A percentile compares a stretch with the other conserved stretches of the same genome.
phyloP scores from a whole-genome alignment of 805 yeast genomes.

The Zygosaccharomyces siamensis region DNA sequence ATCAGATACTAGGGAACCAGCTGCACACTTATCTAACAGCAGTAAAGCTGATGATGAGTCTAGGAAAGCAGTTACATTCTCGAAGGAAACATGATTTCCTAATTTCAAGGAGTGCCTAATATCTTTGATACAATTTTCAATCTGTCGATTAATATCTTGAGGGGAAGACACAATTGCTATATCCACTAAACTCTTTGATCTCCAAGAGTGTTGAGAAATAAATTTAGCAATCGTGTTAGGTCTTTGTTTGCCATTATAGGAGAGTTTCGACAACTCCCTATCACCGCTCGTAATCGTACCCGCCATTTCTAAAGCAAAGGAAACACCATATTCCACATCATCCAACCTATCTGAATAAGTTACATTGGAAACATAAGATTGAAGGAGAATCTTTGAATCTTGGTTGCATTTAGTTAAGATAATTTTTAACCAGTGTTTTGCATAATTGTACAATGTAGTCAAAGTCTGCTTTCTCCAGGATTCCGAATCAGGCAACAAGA shows the following conservation, averaged over 20 bases:
- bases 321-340: slow-evolving; percentile 69
- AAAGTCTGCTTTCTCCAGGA: slow-evolving; percentile 74
- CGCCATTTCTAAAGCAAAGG: slow-evolving; percentile 88
- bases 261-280: slow-evolving; percentile 53
- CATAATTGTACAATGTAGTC: slow-evolving; percentile 49
- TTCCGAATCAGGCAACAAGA: slow-evolving; percentile 55
- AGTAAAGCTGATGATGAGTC: slow-evolving; percentile 43
- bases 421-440: slow-evolving; percentile 62
- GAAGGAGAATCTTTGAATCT: slow-evolving; percentile 75
- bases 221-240: slow-evolving; percentile 65
- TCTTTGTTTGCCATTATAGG: slow-evolving; percentile 34
- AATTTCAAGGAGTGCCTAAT: slow-evolving; percentile 21
- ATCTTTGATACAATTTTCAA: slow-evolving; percentile 15
- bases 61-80: slow-evolving; percentile 40
- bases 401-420: slow-evolving; percentile 56
- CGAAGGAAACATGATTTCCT: slow-evolving; percentile 24
- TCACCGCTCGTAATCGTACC: slow-evolving; percentile 65
- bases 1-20: slow-evolving; percentile 40
- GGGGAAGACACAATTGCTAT: slow-evolving; percentile 31
- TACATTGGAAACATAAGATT: slow-evolving; percentile 60
- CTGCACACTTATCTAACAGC: slow-evolving; percentile 35
- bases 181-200: slow-evolving; percentile 40
- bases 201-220: slow-evolving; percentile 73
- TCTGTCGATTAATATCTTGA: slow-evolving; percentile 25
- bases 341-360: slow-evolving; percentile 36